A percentile compares a stretch with the other conserved stretches of the same genome.
Evolutionary conservation across 805 yeast species (phyloP).

Genomic region (Nakazawaea anatomiae): DNA sequence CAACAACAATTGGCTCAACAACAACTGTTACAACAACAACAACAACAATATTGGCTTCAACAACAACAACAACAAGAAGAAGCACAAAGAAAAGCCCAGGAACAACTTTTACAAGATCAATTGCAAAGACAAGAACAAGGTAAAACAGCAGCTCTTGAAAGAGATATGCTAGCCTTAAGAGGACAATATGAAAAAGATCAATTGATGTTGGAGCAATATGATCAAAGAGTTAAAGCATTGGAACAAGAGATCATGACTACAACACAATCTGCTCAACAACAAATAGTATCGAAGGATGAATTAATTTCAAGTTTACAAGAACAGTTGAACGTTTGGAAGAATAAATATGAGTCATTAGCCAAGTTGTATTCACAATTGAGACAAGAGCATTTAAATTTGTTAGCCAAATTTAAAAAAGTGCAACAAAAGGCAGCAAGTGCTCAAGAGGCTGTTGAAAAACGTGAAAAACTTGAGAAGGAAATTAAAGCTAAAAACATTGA

Average conservation of each 20-base stretch:
- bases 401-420: conserved; percentile 70
- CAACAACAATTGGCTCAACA: conserved; percentile 62
- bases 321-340: conserved; percentile 73
- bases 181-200: conserved; percentile 87
- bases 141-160: conserved; percentile 73
- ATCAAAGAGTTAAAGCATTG: conserved; percentile 72
- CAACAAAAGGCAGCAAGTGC: conserved; percentile 86
- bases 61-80: conserved; percentile 68
- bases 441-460: conserved; percentile 80
- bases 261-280: conserved; percentile 62
- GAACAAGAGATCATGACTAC: conserved; percentile 65
- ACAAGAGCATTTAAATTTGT: conserved; percentile 79
- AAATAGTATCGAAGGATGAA: conserved; percentile 71
- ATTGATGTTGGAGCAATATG: conserved; percentile 78
- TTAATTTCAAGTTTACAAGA: conserved; percentile 63
- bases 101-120: conserved; percentile 61
- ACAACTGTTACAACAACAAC: conserved; percentile 61
- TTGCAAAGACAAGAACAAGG: conserved; percentile 71
- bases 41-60: conserved; percentile 67
- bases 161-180: conserved; percentile 66
- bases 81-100: conserved; percentile 66
- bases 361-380: conserved; percentile 86
- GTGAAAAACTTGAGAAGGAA: conserved; percentile 78
- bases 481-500: conserved; percentile 81
- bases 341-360: conserved; percentile 84